phyloP scores from a whole-genome alignment of 148 eudicot species.

The Polygonum maritimum region DNA sequence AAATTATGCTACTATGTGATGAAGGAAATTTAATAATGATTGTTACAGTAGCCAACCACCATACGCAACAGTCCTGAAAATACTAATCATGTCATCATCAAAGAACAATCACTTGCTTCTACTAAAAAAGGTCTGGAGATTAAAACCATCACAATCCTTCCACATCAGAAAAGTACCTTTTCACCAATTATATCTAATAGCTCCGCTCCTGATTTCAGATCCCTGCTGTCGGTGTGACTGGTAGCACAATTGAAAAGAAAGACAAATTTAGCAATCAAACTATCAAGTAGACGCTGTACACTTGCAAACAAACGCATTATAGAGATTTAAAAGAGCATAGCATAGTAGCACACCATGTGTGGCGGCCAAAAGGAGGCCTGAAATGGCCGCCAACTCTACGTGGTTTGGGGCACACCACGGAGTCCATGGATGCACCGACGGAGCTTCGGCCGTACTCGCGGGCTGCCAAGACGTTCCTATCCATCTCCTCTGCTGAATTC shows the following conservation, averaged over 20 bases:
- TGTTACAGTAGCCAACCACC: not conserved
- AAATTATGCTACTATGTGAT: not conserved
- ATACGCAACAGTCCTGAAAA: not conserved
- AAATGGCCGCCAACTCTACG: constrained; percentile 28
- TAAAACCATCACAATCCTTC: not conserved
- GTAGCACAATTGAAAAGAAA: not conserved
- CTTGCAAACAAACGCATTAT: not conserved
- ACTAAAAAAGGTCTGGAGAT: not conserved
- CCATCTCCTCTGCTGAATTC: not conserved
- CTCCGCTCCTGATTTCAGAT: constrained; percentile 27
- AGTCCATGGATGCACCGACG: constrained; percentile 13
- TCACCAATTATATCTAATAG: constrained; percentile 41
- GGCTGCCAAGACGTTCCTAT: constrained; percentile 11
- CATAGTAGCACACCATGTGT: constrained; percentile 13
- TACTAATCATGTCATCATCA: not conserved
- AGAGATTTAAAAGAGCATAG: not conserved
- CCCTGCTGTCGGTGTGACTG: not conserved
- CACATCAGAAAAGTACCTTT: constrained; percentile 24
- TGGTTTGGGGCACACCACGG: constrained; percentile 54
- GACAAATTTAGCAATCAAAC: not conserved
- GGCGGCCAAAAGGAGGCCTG: constrained; percentile 20
- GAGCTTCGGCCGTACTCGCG: constrained; percentile 4
- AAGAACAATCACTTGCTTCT: not conserved
- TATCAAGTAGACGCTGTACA: no score
- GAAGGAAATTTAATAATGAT: not conserved